Conservation (phyloP, 2,329 filamentous ascomycete species). For the Lecanicillium sp. region DNA sequence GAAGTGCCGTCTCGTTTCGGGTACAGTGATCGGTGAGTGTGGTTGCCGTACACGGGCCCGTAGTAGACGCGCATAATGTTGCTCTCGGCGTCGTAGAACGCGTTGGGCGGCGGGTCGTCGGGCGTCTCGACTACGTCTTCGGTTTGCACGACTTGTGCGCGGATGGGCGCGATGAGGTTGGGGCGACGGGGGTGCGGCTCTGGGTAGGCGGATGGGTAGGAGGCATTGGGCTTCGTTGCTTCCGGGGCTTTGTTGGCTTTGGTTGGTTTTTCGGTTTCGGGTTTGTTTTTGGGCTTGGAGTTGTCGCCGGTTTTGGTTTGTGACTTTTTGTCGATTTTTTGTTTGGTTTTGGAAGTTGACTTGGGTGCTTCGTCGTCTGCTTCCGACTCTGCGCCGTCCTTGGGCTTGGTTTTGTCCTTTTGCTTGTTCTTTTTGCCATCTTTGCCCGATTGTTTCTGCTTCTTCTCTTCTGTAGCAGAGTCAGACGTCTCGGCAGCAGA, state of each 20-base stretch:
- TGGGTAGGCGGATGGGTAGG: conserved; percentile 20
- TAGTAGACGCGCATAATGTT: conserved; percentile 51
- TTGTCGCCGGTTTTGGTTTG: not conserved
- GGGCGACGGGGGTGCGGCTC: conserved; percentile 27
- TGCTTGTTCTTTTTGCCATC: conserved; percentile 9
- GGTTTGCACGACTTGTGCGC: conserved; percentile 42
- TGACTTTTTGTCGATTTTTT: conserved; percentile 11
- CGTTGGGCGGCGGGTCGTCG: conserved; percentile 50
- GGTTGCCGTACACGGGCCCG: conserved; percentile 46
- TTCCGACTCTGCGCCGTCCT: conserved; percentile 16
- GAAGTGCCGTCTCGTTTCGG: conserved; percentile 26
- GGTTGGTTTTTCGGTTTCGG: not conserved
- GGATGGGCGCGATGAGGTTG: conserved; percentile 39
- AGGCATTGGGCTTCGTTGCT: conserved; percentile 10
- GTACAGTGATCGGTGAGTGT: conserved; percentile 35
- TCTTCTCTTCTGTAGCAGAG: conserved; percentile 1
- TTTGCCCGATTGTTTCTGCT: conserved; percentile 8
- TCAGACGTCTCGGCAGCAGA: not conserved
- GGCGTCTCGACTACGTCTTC: conserved; percentile 47
- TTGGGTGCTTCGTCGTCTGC: conserved; percentile 18
- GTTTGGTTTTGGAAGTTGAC: conserved; percentile 11
- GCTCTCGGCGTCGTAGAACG: conserved; percentile 47
- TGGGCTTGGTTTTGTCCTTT: conserved; percentile 14
- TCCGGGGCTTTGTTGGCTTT: conserved; percentile 1
- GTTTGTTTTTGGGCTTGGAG: conserved; percentile 1